phyloP scores from a whole-genome alignment of 306 rosid species.

The Dalbergia cultrata region DNA sequence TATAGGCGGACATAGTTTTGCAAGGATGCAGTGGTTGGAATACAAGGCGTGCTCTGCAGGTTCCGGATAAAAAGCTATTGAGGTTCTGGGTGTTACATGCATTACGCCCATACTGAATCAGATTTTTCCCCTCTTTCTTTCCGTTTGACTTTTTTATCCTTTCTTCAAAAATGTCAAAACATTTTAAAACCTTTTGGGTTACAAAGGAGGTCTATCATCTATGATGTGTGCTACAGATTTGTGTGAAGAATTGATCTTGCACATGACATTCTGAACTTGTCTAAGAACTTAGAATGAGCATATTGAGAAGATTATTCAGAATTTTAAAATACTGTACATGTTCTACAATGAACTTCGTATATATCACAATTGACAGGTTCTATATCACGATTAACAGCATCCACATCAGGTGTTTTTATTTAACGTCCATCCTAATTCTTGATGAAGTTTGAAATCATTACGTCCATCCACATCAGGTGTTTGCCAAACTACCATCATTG shows the following conservation, averaged over 20 bases:
- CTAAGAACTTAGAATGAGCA: neutral
- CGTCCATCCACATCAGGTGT: no score
- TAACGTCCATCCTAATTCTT: no score
- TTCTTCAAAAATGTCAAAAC: neutral
- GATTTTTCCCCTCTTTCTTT: neutral
- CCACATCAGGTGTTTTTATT: no score
- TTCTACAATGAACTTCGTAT: no score
- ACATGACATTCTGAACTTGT: neutral
- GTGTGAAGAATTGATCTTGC: conserved; percentile 10
- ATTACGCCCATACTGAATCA: neutral
- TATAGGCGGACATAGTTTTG: conserved; percentile 78
- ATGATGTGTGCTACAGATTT: no score
- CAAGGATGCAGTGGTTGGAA: conserved; percentile 91
- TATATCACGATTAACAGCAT: no score
- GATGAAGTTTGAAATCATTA: no score
- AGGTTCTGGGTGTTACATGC: neutral
- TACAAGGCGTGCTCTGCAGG: conserved; percentile 78
- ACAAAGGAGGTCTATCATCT: no score
- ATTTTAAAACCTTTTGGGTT: no score
- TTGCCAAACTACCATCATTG: conserved; percentile 65
- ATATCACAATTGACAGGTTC: no score
- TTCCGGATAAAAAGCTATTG: conserved; percentile 73
- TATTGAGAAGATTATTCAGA: conserved; percentile 6
- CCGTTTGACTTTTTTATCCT: neutral
- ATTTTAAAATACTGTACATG: neutral